Evolutionary conservation across 345 rosid species (phyloP).

Genomic region (Trapa incisa): DNA sequence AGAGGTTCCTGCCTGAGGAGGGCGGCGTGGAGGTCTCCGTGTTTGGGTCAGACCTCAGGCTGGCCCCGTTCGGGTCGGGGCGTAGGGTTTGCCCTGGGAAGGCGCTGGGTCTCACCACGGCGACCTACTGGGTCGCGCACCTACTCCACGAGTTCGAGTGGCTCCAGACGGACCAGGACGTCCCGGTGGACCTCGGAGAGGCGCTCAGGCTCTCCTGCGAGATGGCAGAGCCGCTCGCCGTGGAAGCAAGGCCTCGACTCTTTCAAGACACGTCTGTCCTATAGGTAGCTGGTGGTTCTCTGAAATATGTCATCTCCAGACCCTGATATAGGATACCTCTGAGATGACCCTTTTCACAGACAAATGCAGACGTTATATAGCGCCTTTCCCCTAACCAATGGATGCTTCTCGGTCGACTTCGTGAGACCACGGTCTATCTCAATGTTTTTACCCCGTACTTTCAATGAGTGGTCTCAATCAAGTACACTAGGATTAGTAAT

Average conservation of each 20-base stretch:
- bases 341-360: too few relatives aligned
- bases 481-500: too few relatives aligned
- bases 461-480: too few relatives aligned
- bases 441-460: too few relatives aligned
- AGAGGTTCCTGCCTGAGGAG: slow-evolving; percentile 22
- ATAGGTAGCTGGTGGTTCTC: too few relatives aligned
- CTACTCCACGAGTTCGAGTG: slow-evolving; percentile 41
- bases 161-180: slow-evolving; percentile 12
- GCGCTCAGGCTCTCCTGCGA: slow-evolving; percentile 36
- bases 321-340: too few relatives aligned
- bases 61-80: slow-evolving; percentile 54
- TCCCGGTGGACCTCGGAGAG: slow-evolving; percentile 35
- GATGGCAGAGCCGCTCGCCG: slow-evolving; percentile 34
- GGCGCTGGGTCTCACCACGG: slow-evolving; percentile 34
- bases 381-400: too few relatives aligned
- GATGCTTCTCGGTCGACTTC: too few relatives aligned
- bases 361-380: too few relatives aligned
- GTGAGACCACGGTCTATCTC: too few relatives aligned
- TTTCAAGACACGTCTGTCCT: too few relatives aligned
- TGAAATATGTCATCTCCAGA: too few relatives aligned
- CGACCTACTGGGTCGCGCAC: slow-evolving; percentile 26
- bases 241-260: slow-evolving; percentile 22
- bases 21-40: slow-evolving; percentile 22
- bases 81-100: slow-evolving; percentile 44
- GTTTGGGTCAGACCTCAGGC: slow-evolving; percentile 31